Percentiles rank a stretch among this genome's conserved stretches.
Evolutionary conservation across 2,329 filamentous ascomycete species (phyloP).

Genomic region (Ophioceras dolichostomum): DNA sequence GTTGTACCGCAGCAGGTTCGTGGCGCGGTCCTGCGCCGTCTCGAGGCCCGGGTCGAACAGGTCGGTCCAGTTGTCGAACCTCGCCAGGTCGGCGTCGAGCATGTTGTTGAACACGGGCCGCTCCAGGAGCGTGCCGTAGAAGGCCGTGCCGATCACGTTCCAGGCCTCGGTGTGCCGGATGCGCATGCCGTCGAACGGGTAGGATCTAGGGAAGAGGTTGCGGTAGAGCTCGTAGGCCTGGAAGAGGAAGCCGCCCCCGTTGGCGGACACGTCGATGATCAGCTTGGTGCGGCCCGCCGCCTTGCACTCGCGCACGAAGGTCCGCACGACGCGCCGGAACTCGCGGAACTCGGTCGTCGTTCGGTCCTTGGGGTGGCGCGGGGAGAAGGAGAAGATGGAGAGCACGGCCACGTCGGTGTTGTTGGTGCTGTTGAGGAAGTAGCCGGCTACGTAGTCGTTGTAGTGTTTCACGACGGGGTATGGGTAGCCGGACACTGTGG

Average conservation of each 20-base stretch:
- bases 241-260: conserved; percentile 45
- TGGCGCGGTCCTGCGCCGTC: not conserved
- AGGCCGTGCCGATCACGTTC: not conserved
- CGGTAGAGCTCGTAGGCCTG: conserved; percentile 53
- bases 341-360: conserved; percentile 19
- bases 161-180: conserved; percentile 1
- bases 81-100: not conserved
- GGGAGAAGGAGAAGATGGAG: conserved; percentile 10
- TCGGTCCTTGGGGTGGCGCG: conserved; percentile 7
- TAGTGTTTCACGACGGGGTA: conserved; percentile 14
- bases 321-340: conserved; percentile 20
- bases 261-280: conserved; percentile 44
- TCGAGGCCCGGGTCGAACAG: not conserved
- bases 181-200: conserved; percentile 4
- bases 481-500: conserved; percentile 15
- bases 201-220: conserved; percentile 33
- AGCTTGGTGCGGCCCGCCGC: conserved; percentile 44
- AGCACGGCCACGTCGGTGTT: conserved; percentile 19
- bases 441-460: conserved; percentile 15
- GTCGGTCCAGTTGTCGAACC: not conserved
- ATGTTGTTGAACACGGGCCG: conserved; percentile 1
- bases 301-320: conserved; percentile 22
- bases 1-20: conserved; percentile 5
- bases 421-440: conserved; percentile 11
- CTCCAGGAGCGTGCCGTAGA: conserved; percentile 1